Evolutionary conservation across 2,329 filamentous ascomycete genomes (phyloP).

Genomic region (Mycogone perniciosa): DNA sequence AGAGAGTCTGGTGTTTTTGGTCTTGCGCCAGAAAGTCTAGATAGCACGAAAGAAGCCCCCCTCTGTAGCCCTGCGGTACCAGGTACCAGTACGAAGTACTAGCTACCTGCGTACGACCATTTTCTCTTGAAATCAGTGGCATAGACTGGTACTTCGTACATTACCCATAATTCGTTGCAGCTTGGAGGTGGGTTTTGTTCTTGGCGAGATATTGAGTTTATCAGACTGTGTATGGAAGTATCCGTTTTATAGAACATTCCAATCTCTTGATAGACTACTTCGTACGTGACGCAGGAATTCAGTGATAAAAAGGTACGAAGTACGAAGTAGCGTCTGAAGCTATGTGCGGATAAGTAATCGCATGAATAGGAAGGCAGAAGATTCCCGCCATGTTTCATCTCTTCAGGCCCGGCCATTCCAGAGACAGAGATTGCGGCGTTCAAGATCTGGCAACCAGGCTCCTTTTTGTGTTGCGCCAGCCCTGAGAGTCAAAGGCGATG

Average conservation of each 20-base stretch:
- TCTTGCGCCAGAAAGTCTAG: neutral
- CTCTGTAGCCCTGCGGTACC: neutral
- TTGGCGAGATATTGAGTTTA: no score
- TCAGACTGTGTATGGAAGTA: neutral
- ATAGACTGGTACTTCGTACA: no score
- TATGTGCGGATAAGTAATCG: no score
- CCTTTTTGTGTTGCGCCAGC: neutral
- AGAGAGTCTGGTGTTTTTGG: neutral
- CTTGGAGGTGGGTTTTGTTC: no score
- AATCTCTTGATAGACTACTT: no score
- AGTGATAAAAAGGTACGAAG: neutral
- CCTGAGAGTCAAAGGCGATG: neutral
- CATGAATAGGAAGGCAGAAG: neutral
- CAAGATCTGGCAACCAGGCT: neutral
- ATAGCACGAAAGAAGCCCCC: neutral
- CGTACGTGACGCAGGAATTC: no score
- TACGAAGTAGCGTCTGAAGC: neutral
- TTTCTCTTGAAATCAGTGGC: no score
- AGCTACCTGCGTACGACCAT: no score
- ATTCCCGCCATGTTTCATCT: neutral
- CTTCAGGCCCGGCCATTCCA: neutral
- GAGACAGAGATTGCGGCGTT: neutral
- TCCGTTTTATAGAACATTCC: neutral
- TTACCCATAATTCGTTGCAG: no score
- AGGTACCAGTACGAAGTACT: neutral